phyloP scores from a whole-genome alignment of 345 rosid species.

The Excoecaria agallocha region DNA sequence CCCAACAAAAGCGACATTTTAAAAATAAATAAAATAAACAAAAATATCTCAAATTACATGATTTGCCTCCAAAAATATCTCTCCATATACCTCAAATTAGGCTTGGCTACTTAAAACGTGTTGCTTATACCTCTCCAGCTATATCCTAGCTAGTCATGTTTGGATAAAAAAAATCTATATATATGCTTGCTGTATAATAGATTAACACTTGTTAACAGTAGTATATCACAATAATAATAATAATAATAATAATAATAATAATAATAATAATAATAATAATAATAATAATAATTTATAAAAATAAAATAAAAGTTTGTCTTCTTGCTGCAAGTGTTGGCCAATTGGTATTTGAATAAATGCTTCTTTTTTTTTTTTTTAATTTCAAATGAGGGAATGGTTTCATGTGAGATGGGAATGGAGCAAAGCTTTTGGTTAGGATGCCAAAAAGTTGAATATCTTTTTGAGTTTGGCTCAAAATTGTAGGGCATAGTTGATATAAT shows the following conservation, averaged over 20 bases:
- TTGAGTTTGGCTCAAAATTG: constrained; percentile 32
- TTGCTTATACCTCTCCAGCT: not conserved
- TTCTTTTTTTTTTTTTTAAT: not conserved
- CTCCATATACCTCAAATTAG: not conserved
- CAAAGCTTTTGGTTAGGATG: constrained; percentile 27
- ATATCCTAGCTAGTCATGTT: not conserved
- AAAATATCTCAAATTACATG: not conserved
- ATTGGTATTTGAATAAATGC: constrained; percentile 25
- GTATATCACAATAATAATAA: not conserved
- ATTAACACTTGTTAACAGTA: not conserved
- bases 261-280: too few species aligned
- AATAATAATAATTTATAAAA: constrained; percentile 2
- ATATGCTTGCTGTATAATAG: not conserved
- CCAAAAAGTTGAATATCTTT: constrained; percentile 29
- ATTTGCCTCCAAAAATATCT: not conserved
- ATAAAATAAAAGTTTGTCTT: constrained; percentile 18
- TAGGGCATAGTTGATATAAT: constrained; percentile 13
- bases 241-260: too few species aligned
- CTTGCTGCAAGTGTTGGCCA: constrained; percentile 4
- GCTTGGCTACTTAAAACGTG: not conserved
- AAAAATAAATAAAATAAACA: not conserved
- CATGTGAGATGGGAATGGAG: constrained; percentile 19
- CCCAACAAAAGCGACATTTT: constrained; percentile 1
- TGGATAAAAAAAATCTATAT: too few species aligned
- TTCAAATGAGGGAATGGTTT: constrained; percentile 15